These are phyloP conservation scores for Raphidocelis subcapitata DNA, from an alignment of 139 green algal species.

Conservation along the genomic window DNA sequence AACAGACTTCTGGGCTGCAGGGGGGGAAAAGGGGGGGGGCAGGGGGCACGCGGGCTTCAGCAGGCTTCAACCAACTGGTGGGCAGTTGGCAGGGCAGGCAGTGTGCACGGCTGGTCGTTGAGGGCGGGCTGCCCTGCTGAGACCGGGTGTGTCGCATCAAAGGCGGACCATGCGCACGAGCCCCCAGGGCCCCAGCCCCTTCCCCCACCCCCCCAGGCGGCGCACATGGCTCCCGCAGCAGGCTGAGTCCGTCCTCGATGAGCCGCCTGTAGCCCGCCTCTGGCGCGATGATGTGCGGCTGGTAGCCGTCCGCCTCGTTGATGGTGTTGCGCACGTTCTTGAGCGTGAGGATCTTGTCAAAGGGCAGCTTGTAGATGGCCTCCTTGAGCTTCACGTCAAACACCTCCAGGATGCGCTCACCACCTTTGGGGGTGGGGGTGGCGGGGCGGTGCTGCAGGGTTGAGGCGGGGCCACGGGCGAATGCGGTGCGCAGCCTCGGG, in stretches of 20 bases:
- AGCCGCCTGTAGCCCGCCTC: slow-evolving; percentile 94
- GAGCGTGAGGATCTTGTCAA: slow-evolving; percentile 85
- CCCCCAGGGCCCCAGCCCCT: too few species aligned
- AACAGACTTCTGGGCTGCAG: slow-evolving; percentile 14
- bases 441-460: too few species aligned
- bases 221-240: slow-evolving; percentile 56
- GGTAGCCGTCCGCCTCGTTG: slow-evolving; percentile 94
- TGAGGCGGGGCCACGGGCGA: too few species aligned
- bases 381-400: slow-evolving; percentile 93
- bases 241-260: slow-evolving; percentile 71
- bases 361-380: slow-evolving; percentile 83
- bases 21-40: too few species aligned
- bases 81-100: too few species aligned
- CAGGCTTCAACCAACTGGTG: too few species aligned
- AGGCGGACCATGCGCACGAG: too few species aligned
- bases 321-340: slow-evolving; percentile 85
- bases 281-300: slow-evolving; percentile 96
- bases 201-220: not conserved
- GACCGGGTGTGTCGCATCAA: too few species aligned
- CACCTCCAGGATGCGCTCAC: slow-evolving; percentile 84
- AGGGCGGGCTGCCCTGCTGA: too few species aligned
- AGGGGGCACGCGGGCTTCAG: too few species aligned
- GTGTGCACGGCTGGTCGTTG: too few species aligned
- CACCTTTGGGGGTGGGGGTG: slow-evolving; percentile 40
- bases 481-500: too few species aligned